phyloP scores from a whole-genome alignment of 257 asterid genomes.

The Fraxinus anomala region DNA sequence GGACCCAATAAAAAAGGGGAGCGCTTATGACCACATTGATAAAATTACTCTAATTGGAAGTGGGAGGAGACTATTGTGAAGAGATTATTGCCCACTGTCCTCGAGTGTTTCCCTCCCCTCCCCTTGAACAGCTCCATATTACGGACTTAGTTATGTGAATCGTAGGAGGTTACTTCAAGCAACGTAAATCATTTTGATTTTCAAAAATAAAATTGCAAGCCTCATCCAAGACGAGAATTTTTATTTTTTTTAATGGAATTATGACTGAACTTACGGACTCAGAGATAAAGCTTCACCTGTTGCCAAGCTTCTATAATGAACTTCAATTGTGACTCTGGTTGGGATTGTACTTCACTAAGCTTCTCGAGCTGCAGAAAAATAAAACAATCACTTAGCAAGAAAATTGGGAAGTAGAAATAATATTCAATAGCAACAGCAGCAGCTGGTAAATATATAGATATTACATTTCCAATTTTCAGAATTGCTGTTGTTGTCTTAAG shows the following conservation, averaged over 20 bases:
- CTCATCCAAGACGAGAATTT: neutral
- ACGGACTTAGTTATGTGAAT: neutral
- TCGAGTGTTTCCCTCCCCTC: neutral
- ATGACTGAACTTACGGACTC: constrained; percentile 10
- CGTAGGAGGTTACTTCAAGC: neutral
- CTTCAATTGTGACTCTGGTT: constrained; percentile 92
- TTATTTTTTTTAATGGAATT: neutral
- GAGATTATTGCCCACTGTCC: neutral
- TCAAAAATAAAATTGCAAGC: constrained; percentile 8
- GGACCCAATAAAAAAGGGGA: neutral
- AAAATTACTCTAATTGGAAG: neutral
- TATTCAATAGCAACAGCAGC: neutral
- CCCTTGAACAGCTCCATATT: neutral
- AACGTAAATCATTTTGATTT: neutral
- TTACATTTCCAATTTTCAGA: neutral
- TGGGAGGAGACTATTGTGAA: neutral
- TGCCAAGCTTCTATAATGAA: constrained; percentile 94
- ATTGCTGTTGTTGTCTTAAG: neutral
- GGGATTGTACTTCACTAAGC: constrained; percentile 84
- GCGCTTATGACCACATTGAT: neutral
- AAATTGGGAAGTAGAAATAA: constrained; percentile 2
- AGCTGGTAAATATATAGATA: neutral
- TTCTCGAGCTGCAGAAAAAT: constrained; percentile 71
- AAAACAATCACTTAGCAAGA: constrained; percentile 7
- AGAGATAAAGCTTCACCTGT: constrained; percentile 56